Evolutionary conservation across 2,329 filamentous ascomycete genomes (phyloP).

Genomic region (Ceratocystis ficicola): DNA sequence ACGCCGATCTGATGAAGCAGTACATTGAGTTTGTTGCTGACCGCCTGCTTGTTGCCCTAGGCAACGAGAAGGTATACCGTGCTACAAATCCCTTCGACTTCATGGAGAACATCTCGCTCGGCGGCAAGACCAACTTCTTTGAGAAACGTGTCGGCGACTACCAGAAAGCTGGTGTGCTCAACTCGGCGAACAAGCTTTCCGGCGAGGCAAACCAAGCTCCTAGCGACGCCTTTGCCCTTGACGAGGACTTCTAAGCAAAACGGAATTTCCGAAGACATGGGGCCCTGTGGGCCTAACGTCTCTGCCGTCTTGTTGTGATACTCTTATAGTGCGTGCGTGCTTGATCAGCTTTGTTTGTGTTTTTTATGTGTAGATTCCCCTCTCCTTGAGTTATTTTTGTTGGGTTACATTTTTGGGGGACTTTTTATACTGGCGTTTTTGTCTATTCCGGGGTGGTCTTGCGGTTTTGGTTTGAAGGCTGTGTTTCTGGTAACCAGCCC

Average conservation of each 20-base stretch:
- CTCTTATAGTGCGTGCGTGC: background rate
- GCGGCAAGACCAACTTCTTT: conserved; percentile 99
- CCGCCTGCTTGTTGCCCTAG: conserved; percentile 80
- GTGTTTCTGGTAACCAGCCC: conserved; percentile 7
- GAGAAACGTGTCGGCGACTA: conserved; percentile 99
- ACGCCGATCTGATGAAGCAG: conserved; percentile 93
- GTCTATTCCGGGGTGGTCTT: conserved; percentile 13
- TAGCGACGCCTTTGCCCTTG: conserved; percentile 76
- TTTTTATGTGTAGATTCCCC: conserved; percentile 16
- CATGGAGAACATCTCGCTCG: conserved; percentile 99
- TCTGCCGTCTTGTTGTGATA: background rate
- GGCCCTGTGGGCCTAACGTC: background rate
- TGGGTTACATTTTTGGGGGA: conserved; percentile 25
- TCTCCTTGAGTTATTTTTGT: conserved; percentile 22
- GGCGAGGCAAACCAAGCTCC: conserved; percentile 38
- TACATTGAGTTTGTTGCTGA: conserved; percentile 99
- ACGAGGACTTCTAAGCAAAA: conserved; percentile 77
- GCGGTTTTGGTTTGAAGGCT: conserved; percentile 8
- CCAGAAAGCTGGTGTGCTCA: conserved; percentile 99
- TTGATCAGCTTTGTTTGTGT: background rate
- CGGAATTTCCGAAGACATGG: no score
- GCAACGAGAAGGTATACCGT: conserved; percentile 90
- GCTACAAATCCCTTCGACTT: conserved; percentile 96
- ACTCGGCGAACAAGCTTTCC: conserved; percentile 64
- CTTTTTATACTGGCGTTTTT: conserved; percentile 16